Evolutionary conservation across 768 basidiomycete species (phyloP), one percentile per base, ranked within the genome.

Genomic region (Suillus cothurnatus): DNA sequence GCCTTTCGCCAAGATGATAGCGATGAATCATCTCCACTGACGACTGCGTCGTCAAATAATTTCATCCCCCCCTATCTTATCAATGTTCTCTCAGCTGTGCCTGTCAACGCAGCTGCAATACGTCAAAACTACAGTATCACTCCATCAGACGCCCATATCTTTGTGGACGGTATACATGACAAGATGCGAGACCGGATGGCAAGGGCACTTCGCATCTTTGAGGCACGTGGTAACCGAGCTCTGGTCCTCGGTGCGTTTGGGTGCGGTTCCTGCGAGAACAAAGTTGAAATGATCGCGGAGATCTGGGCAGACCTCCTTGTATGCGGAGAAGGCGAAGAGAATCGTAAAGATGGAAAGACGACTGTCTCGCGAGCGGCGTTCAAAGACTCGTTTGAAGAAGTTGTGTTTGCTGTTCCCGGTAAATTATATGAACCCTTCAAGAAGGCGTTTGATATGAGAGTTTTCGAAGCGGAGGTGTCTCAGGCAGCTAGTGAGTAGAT

Each of bases 151-250:
- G 69, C 72, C 7, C 63, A 78, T 55, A 62, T 81, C 31, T 80
- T 80, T 53, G 76, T 76, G 63, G 73, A 78, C 15, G 79, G 79
- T 14, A 81, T 82, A 62, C 77, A 80, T 32, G 66, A 62, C 55
- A 78, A 76, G 36, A 84, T 84, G 81, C 75, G 77, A 57, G 82
- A 84, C 61, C 81, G 84, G 47, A 84, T 84, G 83, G 83, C 79
- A 1, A 81, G 82, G 34, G 75, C 72, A 14, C 70, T 84, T 64
- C 76, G 77, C n/a, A 73, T 81, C 41, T 84, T 84, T 65, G 78
- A 83, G 69, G 73, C 75, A 28, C 71, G 73, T 19, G 81, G 81
- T 32, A 72, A 82, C 67, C 74, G 71, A 19, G 71, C 72, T 0
- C 68, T 84, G 36, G 73, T 84, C 12, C 74, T 84, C 3, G 83